These are phyloP conservation scores for Cryptomeria japonica DNA, from an alignment of 75 land plant species.

Conservation along the genomic window DNA sequence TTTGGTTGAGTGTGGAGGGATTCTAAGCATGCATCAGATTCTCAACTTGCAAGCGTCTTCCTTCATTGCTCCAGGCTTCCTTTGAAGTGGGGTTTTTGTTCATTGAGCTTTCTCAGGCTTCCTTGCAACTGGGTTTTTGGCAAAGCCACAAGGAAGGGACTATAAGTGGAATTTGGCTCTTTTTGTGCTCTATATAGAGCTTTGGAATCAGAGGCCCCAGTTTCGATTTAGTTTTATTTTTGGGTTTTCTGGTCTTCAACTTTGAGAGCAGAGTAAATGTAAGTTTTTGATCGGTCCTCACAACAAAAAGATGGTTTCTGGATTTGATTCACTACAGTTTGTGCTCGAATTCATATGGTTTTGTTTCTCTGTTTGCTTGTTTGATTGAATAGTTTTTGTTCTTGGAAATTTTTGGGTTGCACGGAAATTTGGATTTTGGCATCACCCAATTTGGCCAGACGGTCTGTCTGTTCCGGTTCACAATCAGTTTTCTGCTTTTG, in stretches of 20 bases:
- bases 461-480: neutral
- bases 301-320: neutral
- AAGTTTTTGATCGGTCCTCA: neutral
- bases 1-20: neutral
- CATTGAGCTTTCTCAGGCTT: neutral
- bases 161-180: neutral
- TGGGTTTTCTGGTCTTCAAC: neutral
- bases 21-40: constrained; percentile 6
- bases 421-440: neutral
- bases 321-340: neutral
- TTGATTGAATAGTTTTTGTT: neutral
- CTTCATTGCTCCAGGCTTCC: neutral
- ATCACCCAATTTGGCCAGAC: neutral
- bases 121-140: neutral
- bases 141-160: neutral
- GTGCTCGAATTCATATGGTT: neutral
- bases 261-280: neutral
- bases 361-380: neutral
- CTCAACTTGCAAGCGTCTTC: constrained; percentile 3
- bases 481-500: neutral
- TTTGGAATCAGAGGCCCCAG: neutral
- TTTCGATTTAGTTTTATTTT: neutral
- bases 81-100: neutral
- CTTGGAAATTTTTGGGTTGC: neutral
- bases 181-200: neutral